Percentiles rank a stretch among this genome's conserved stretches.
Conservation (phyloP, 257 asterid genomes). For the Orobanche coerulescens region DNA sequence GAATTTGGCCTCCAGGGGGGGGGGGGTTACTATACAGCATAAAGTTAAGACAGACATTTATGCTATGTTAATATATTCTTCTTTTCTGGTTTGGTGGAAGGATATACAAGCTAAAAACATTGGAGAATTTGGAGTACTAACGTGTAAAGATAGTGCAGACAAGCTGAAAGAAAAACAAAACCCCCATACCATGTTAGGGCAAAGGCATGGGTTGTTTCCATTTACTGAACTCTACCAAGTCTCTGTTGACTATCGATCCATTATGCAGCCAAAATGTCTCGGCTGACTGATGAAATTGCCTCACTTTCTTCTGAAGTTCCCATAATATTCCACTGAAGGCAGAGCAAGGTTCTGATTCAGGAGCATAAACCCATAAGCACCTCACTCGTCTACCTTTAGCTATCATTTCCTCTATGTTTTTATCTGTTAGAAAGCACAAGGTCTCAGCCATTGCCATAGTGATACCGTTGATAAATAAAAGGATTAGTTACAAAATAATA, state of each 20-base stretch:
- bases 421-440: slow-evolving; percentile 39
- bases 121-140: too few species aligned
- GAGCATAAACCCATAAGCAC: slow-evolving; percentile 74
- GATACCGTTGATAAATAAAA: too few species aligned
- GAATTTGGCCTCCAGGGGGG: too few species aligned
- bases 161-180: background rate
- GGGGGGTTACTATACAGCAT: too few species aligned
- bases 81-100: too few species aligned
- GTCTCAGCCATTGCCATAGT: background rate
- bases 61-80: too few species aligned
- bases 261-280: slow-evolving; percentile 97
- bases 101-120: too few species aligned
- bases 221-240: slow-evolving; percentile 63
- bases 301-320: slow-evolving; percentile 89
- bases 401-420: slow-evolving; percentile 63
- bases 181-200: slow-evolving; percentile 36
- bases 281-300: slow-evolving; percentile 79
- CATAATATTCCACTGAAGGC: slow-evolving; percentile 71
- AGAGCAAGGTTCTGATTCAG: slow-evolving; percentile 72
- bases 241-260: slow-evolving; percentile 58
- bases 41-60: too few species aligned
- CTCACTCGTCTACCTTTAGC: slow-evolving; percentile 63
- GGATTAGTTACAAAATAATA: too few species aligned
- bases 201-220: slow-evolving; percentile 76
- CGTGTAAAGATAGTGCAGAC: too few species aligned